phyloP scores from a whole-genome alignment of 176 grass and related monocot genomes.

The Carex kokanica region DNA sequence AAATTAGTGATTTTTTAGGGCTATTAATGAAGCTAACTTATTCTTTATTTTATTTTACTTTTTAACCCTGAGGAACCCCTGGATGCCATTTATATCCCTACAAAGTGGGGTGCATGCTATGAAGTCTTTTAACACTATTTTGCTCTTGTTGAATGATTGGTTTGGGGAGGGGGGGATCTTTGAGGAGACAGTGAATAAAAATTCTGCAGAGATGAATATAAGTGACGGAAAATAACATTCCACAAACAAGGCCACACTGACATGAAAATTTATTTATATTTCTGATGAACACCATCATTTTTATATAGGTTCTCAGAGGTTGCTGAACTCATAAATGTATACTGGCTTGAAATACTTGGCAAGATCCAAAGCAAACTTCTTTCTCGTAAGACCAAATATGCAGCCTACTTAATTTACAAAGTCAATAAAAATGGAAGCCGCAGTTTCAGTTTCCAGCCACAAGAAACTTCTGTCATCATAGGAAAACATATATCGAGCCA shows the following conservation, averaged over 20 bases:
- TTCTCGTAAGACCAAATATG: slow-evolving; percentile 25
- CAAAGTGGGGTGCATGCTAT: background rate
- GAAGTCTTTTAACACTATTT: background rate
- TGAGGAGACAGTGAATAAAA: background rate
- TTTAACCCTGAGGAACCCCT: background rate
- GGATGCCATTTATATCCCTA: background rate
- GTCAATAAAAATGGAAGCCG: background rate
- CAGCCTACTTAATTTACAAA: slow-evolving; percentile 33
- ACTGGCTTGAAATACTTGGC: slow-evolving; percentile 25
- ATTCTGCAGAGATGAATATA: too few species aligned
- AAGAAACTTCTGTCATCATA: slow-evolving; percentile 12
- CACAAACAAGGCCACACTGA: background rate
- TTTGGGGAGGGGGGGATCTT: background rate
- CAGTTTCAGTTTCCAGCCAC: slow-evolving; percentile 13
- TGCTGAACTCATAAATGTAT: slow-evolving; percentile 29
- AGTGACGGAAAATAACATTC: background rate
- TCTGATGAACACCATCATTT: background rate
- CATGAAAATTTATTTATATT: background rate
- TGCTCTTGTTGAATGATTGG: background rate
- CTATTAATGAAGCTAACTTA: background rate
- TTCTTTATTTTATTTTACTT: background rate
- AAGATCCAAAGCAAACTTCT: slow-evolving; percentile 28
- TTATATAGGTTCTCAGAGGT: slow-evolving; percentile 35
- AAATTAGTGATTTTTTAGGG: background rate
- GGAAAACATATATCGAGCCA: background rate